These are phyloP conservation scores for Plicaturopsis crispa DNA, from an alignment of 768 basidiomycete genomes.

Conservation along the genomic window DNA sequence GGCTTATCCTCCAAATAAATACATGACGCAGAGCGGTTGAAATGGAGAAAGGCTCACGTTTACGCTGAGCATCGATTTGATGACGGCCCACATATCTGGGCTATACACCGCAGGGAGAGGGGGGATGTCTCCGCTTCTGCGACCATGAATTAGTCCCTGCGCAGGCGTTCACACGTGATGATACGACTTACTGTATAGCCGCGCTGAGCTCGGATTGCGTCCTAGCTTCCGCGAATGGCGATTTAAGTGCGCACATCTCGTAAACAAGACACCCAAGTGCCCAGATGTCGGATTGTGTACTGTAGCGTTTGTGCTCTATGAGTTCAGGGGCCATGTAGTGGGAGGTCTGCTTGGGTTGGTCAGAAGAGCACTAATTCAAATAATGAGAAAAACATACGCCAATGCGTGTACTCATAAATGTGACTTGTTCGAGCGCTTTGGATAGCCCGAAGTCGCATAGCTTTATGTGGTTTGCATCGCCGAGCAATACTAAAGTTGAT, in stretches of 20 bases:
- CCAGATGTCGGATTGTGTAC: conserved; percentile 98
- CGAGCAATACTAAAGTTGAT: conserved; percentile 91
- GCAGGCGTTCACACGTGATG: background rate
- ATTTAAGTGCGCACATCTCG: conserved; percentile 89
- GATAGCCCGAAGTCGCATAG: conserved; percentile 95
- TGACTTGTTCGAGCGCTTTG: conserved; percentile 84
- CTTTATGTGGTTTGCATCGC: conserved; percentile 79
- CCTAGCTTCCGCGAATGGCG: conserved; percentile 89
- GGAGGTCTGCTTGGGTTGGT: conserved; percentile 93
- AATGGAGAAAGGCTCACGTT: conserved; percentile 42
- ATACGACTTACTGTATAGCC: conserved; percentile 56
- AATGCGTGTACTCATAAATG: conserved; percentile 94
- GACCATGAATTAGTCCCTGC: background rate
- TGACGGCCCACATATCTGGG: conserved; percentile 55
- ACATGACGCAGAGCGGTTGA: background rate
- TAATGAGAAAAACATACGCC: conserved; percentile 84
- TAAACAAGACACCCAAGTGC: conserved; percentile 94
- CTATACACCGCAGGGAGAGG: conserved; percentile 83
- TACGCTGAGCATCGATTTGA: conserved; percentile 82
- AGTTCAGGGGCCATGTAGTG: conserved; percentile 99
- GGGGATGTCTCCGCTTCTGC: conserved; percentile 80
- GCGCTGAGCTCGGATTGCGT: conserved; percentile 82
- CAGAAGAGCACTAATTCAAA: too few species aligned
- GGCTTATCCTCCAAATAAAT: conserved; percentile 38
- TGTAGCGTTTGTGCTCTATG: conserved; percentile 95